phyloP scores from a whole-genome alignment of 129 eudicot species.

The Logfia minima region DNA sequence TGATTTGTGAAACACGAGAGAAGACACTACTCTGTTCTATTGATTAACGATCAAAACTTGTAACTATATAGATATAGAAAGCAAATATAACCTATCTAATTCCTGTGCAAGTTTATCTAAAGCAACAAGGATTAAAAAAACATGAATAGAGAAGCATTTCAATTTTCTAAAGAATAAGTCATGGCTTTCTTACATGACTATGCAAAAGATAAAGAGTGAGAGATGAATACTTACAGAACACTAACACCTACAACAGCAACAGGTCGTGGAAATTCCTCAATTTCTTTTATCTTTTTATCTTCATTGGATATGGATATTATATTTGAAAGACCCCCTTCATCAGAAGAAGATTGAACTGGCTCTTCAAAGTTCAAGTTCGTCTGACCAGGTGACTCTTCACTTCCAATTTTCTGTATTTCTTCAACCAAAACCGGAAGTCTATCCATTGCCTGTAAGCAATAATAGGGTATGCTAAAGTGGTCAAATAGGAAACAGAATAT shows the following conservation, averaged over 20 bases:
- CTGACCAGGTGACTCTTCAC: conserved; percentile 27
- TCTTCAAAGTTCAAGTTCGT: background rate
- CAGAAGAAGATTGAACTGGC: conserved; percentile 25
- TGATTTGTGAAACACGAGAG: too few relatives aligned
- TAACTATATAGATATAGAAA: too few relatives aligned
- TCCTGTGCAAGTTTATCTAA: too few relatives aligned
- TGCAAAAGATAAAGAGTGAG: background rate
- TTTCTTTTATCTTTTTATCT: conserved; percentile 60
- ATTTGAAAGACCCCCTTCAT: conserved; percentile 24
- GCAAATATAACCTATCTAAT: too few relatives aligned
- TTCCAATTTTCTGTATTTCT: conserved; percentile 71
- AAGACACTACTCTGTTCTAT: too few relatives aligned
- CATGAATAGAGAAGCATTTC: background rate
- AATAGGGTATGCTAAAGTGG: conserved; percentile 17
- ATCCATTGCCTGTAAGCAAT: conserved; percentile 55
- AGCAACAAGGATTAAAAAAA: background rate
- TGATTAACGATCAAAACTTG: too few relatives aligned
- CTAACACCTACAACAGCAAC: conserved; percentile 88
- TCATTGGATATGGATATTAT: conserved; percentile 32
- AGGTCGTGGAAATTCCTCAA: conserved; percentile 86
- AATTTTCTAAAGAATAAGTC: background rate
- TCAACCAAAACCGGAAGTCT: conserved; percentile 60
- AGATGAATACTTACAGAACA: conserved; percentile 69
- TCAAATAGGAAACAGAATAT: background rate
- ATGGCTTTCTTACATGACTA: background rate